Base-by-base conservation (phyloP, 106 monocot genomes). In the Dendrobium nobile region DNA sequence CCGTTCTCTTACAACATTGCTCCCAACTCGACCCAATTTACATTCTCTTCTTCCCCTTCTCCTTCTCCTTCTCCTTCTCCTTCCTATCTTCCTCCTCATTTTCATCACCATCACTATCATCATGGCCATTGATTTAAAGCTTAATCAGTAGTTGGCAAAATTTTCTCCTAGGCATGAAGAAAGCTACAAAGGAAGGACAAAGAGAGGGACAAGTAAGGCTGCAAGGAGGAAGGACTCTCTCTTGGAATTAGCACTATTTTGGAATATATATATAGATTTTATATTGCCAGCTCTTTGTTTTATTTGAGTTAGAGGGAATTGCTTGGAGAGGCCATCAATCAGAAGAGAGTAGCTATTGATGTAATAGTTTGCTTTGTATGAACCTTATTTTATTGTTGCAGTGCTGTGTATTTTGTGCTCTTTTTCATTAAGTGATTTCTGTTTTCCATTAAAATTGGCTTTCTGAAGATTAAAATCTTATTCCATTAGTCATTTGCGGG, bases 1-100 rank as follows among this genome's bases (percentile, higher is more conserved):
- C n/a, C 87, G 67, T 67, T 89, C 79, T 72, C 86, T 55, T 15
- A 61, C 61, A 33, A 37, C 70, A 16, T 33, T 70, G 58, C 81
- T 24, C 67, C 45, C 55, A 83, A 83, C 72, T 72, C 72, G 6
- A 77, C 78, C 4, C 6, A 9, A 5, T 7, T 42, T 8, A 67
- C 54, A 51, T 65, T 65, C 41, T 17, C 78, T 17, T 77, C 79
- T 42, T 73, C 79, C 37, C 79, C 78, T 0, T 72, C 83, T 8
- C 83, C 79, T 37, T 82, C 82, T 9, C 67, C 79, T 37, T 82
- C 82, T 9, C 67, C 77, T 51, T 55, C 78, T 78, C 22, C 48
- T 26, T 24, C 76, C 0, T 19, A 40, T 26, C 58, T 78, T 24
- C 78, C 27, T 20, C 9, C 4, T 28, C 54, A 28, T 11, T 13